Evolutionary conservation across 139 green algal species (phyloP).

Genomic region (Gonium pectorale): DNA sequence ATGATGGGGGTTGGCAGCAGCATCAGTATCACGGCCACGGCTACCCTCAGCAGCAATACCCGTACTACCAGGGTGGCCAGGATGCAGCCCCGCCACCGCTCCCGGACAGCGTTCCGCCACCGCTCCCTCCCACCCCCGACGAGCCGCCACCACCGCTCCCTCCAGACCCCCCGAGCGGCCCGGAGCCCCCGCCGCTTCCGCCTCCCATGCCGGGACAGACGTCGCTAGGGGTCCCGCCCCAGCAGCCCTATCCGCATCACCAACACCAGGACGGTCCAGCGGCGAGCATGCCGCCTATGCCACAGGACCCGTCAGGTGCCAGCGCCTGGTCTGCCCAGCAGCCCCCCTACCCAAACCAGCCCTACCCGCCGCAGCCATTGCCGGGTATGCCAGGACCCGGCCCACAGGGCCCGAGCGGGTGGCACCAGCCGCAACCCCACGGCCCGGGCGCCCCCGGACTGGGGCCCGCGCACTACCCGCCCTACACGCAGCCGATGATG

Average conservation of each 20-base stretch:
- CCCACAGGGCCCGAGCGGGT: too few species aligned
- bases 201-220: background rate
- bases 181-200: background rate
- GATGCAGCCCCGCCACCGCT: background rate
- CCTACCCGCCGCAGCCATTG: background rate
- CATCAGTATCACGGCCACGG: conserved; percentile 8
- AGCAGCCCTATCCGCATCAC: background rate
- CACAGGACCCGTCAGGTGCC: background rate
- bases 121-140: background rate
- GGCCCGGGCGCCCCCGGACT: too few species aligned
- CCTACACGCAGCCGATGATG: too few species aligned
- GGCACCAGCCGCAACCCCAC: too few species aligned
- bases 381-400: too few species aligned
- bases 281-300: background rate
- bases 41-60: background rate
- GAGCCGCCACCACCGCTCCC: conserved; percentile 13
- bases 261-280: background rate
- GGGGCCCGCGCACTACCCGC: too few species aligned
- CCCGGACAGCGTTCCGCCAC: background rate
- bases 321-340: background rate
- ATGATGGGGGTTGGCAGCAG: background rate
- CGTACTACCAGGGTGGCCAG: background rate
- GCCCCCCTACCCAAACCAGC: background rate
- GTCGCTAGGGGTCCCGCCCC: too few species aligned
- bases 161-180: background rate